Evolutionary conservation across 139 green algal species (phyloP).

Genomic region (Pseudopediastrum boryanum): DNA sequence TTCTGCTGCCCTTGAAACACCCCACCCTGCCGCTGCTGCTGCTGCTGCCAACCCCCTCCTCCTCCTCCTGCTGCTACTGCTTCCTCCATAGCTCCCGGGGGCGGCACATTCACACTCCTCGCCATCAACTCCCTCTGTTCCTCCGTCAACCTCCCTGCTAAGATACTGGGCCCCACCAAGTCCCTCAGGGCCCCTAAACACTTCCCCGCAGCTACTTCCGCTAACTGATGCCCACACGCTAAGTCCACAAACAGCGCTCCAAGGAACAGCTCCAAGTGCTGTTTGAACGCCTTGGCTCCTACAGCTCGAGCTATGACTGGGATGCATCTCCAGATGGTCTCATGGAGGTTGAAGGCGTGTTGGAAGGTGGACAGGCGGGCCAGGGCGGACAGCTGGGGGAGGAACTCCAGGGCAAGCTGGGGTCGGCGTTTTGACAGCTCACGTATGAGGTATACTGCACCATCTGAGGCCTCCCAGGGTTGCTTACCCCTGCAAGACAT

Average conservation of each 20-base stretch:
- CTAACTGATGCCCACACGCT: constrained; percentile 69
- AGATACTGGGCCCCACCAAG: constrained; percentile 64
- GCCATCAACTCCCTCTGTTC: constrained; percentile 51
- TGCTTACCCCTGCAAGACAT: constrained; percentile 66
- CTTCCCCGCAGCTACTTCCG: constrained; percentile 64
- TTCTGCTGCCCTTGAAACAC: neutral
- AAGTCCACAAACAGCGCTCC: constrained; percentile 73
- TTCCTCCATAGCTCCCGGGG: neutral
- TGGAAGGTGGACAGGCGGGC: constrained; percentile 67
- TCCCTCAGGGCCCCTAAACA: constrained; percentile 66
- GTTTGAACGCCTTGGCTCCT: constrained; percentile 60
- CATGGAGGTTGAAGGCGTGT: constrained; percentile 70
- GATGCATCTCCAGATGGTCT: constrained; percentile 81
- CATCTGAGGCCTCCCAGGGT: constrained; percentile 92
- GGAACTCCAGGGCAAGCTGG: constrained; percentile 39
- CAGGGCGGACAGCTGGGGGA: constrained; percentile 73
- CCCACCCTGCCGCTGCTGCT: constrained; percentile 19
- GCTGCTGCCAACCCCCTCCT: constrained; percentile 17
- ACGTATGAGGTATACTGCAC: constrained; percentile 80
- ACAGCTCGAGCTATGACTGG: constrained; percentile 68
- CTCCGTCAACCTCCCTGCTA: constrained; percentile 61
- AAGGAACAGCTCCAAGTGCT: constrained; percentile 74
- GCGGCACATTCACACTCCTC: constrained; percentile 39
- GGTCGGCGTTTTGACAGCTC: constrained; percentile 46
- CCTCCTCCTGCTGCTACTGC: neutral